phyloP scores from a whole-genome alignment of 495 filamentous ascomycete genomes.

The Sabuloglossum arenarium region DNA sequence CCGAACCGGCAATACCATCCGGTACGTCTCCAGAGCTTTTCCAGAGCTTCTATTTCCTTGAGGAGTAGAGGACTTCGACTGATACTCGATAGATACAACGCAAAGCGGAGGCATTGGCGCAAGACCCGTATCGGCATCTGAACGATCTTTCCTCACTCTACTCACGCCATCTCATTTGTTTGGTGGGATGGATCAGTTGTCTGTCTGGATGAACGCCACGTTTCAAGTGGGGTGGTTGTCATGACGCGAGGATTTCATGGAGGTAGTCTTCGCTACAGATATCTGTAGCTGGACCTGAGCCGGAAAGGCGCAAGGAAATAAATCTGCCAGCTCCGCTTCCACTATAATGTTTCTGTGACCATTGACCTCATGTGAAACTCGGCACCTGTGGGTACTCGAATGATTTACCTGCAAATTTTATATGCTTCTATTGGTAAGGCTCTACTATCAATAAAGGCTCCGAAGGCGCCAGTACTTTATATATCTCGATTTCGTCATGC shows the following conservation, averaged over 20 bases:
- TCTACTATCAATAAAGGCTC: not conserved
- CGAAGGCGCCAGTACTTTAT: not conserved
- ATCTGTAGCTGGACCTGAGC: not conserved
- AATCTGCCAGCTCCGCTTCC: too few species aligned
- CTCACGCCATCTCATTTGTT: not conserved
- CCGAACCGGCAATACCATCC: conserved; percentile 94
- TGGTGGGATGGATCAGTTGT: not conserved
- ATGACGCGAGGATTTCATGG: not conserved
- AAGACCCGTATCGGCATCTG: conserved; percentile 97
- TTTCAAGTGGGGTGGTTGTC: not conserved
- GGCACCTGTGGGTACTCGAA: not conserved
- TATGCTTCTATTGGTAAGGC: not conserved
- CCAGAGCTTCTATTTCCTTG: not conserved
- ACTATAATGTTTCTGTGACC: not conserved
- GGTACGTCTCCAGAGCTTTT: conserved; percentile 34
- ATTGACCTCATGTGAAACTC: not conserved
- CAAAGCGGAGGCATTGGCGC: conserved; percentile 98
- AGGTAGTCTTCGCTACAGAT: not conserved
- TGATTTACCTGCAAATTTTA: not conserved
- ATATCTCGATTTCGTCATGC: not conserved
- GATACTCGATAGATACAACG: conserved; percentile 62
- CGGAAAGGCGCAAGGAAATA: not conserved
- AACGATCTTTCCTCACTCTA: not conserved
- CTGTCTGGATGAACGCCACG: not conserved
- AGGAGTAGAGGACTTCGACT: conserved; percentile 5